phyloP scores from a whole-genome alignment of 1,139 yeast genomes.

The Pichia inconspicua region DNA sequence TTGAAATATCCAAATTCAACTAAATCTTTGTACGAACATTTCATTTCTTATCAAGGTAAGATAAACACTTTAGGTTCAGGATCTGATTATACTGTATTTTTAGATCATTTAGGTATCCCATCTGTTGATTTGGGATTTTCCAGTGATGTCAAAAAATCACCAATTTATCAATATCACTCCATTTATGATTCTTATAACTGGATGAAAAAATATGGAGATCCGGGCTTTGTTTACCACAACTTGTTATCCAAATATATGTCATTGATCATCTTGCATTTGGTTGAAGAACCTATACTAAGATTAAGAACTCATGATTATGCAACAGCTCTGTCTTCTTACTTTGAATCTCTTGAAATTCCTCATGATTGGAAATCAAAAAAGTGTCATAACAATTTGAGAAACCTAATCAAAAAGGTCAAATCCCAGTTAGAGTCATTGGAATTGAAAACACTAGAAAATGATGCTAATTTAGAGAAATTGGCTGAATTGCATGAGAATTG shows the following conservation, averaged over 20 bases:
- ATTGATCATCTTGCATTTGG: conserved; percentile 36
- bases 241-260: conserved; percentile 47
- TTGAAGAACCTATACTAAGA: conserved; percentile 38
- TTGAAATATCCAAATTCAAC: conserved; percentile 42
- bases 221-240: conserved; percentile 49
- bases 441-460: conserved; percentile 31
- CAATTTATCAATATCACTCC: conserved; percentile 63
- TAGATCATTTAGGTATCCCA: conserved; percentile 60
- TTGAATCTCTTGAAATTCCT: conserved; percentile 31
- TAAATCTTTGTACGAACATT: conserved; percentile 51
- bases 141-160: conserved; percentile 28
- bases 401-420: conserved; percentile 21
- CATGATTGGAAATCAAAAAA: conserved; percentile 28
- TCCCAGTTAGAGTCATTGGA: conserved; percentile 21
- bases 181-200: conserved; percentile 62
- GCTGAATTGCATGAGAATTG: conserved; percentile 33
- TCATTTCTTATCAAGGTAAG: conserved; percentile 30
- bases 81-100: conserved; percentile 60
- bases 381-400: background rate
- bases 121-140: conserved; percentile 51
- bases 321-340: conserved; percentile 28
- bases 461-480: conserved; percentile 30
- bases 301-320: conserved; percentile 41
- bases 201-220: conserved; percentile 56
- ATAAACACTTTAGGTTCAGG: conserved; percentile 54